Evolutionary conservation across 2,329 filamentous ascomycete species (phyloP), one percentile per base, ranked within the genome.

Genomic region (Fusarium sp.): DNA sequence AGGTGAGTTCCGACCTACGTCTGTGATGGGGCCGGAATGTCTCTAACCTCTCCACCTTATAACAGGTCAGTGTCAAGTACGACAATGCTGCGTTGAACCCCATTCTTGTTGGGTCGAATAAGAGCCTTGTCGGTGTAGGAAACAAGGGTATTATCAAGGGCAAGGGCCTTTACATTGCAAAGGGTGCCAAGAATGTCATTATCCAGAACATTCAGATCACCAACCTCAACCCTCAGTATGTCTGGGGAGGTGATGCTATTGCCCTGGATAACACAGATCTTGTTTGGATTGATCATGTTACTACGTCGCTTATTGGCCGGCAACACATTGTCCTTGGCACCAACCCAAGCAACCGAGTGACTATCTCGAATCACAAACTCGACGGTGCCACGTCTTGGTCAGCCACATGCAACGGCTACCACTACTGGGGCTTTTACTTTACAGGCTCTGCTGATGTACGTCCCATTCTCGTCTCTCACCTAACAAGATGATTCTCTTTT

Each of bases 191-290:
- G 67, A 90, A 91, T 78, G 81, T 91, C 78, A 91, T 91, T 75
- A 87, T 91, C 77, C 89, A 89, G 83, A 90, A 88, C 79, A 82
- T 89, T 61, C 83, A 86, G 45, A 85, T 89, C 73, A 88, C 86
- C 47, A 81, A 87, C 50, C 79, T 90, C 44, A 90, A 90, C 82
- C 84, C 87, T 14, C 76, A 87, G 77, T 88, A 89, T 74, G 87
- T 90, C 70, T 90, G 88, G 88, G 88, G 88, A 55, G 88, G 88
- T 39, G 88, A 90, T 76, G 88, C 85, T 38, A 88, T 90, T 75
- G 87, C 86, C 28, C 76, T 90, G 15, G 81, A 54, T 6, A 54
- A 65, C 10, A 50, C 62, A 1, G 62, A 65, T n/a, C 62, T 65
- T 16, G 62, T 65, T 7, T 64, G 59, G 61, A 42, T 65, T 6